Percentiles rank a stretch among this genome's conserved stretches.
These are phyloP conservation scores for Waltiozyma sp. DNA, from an alignment of 1,139 yeast species.

Conservation along the genomic window DNA sequence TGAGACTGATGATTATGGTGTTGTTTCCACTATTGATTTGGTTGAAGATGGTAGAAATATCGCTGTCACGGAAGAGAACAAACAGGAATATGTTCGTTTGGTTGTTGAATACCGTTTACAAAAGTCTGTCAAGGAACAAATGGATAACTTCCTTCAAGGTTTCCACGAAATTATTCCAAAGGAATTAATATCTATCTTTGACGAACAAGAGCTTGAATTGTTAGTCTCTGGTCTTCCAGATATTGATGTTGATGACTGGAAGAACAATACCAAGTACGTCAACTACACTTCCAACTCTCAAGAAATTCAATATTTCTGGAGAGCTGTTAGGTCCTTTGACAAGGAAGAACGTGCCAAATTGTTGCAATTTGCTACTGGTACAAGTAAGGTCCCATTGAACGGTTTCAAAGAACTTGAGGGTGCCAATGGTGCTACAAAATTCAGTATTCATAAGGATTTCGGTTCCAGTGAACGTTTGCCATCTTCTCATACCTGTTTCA, in stretches of 20 bases:
- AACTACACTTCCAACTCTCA: slow-evolving; percentile 79
- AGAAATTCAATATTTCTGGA: slow-evolving; percentile 96
- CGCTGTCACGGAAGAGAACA: slow-evolving; percentile 83
- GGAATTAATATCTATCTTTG: slow-evolving; percentile 77
- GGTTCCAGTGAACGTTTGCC: slow-evolving; percentile 84
- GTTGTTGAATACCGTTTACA: slow-evolving; percentile 84
- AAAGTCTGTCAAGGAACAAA: slow-evolving; percentile 76
- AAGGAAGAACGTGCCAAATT: slow-evolving; percentile 89
- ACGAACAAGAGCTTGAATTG: slow-evolving; percentile 90
- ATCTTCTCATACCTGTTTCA: slow-evolving; percentile 92
- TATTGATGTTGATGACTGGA: slow-evolving; percentile 94
- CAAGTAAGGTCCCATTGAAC: slow-evolving; percentile 89
- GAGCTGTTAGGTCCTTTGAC: slow-evolving; percentile 92
- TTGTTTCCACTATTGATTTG: slow-evolving; percentile 67
- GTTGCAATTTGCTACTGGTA: slow-evolving; percentile 94
- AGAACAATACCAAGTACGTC: slow-evolving; percentile 68
- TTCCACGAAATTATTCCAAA: slow-evolving; percentile 90
- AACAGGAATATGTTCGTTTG: slow-evolving; percentile 74
- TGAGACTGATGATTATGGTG: slow-evolving; percentile 92
- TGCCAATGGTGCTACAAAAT: slow-evolving; percentile 76
- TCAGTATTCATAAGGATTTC: slow-evolving; percentile 84
- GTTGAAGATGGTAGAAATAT: slow-evolving; percentile 75
- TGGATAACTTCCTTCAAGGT: slow-evolving; percentile 76
- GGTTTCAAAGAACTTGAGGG: slow-evolving; percentile 91
- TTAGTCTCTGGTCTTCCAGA: slow-evolving; percentile 93